Conservation (phyloP, 1,284 basidiomycete species). For the Xerocomus minutiporus region DNA sequence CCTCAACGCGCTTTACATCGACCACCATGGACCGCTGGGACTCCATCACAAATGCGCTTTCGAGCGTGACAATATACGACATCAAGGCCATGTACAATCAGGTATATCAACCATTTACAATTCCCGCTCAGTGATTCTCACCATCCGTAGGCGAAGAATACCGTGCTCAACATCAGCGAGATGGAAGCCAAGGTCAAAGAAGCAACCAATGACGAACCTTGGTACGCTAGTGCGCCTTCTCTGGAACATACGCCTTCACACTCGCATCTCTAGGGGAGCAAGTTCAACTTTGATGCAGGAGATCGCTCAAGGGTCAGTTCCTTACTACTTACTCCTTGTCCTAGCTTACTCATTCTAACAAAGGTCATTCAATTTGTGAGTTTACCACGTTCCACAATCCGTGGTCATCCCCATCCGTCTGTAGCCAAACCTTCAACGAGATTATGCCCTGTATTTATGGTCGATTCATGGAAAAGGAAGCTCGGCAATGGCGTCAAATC, state of each 20-base stretch:
- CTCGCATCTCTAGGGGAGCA: conserved; percentile 72
- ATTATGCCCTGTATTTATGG: conserved; percentile 98
- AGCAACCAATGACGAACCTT: conserved; percentile 97
- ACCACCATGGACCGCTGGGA: conserved; percentile 58
- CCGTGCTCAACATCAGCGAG: conserved; percentile 92
- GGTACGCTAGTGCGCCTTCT: conserved; percentile 50
- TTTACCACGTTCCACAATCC: conserved; percentile 9
- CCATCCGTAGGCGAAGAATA: conserved; percentile 67
- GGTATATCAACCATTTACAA: conserved; percentile 39
- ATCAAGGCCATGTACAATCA: conserved; percentile 92
- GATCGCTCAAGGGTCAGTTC: conserved; percentile 86
- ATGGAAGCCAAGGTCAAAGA: conserved; percentile 97
- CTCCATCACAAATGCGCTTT: conserved; percentile 61
- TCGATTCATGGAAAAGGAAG: conserved; percentile 96
- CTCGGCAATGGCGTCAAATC: conserved; percentile 96
- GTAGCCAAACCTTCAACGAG: conserved; percentile 96
- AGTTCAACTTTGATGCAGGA: conserved; percentile 98
- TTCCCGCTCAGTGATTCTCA: conserved; percentile 7
- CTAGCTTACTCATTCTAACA: conserved; percentile 7
- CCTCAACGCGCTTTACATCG: conserved; percentile 5
- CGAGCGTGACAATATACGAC: conserved; percentile 84
- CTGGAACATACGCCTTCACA: background rate
- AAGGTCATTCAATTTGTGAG: conserved; percentile 91
- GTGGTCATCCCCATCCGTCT: conserved; percentile 11
- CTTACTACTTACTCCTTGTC: background rate